Conservation (phyloP, 495 filamentous ascomycete species). For the Neurospora terricola region DNA sequence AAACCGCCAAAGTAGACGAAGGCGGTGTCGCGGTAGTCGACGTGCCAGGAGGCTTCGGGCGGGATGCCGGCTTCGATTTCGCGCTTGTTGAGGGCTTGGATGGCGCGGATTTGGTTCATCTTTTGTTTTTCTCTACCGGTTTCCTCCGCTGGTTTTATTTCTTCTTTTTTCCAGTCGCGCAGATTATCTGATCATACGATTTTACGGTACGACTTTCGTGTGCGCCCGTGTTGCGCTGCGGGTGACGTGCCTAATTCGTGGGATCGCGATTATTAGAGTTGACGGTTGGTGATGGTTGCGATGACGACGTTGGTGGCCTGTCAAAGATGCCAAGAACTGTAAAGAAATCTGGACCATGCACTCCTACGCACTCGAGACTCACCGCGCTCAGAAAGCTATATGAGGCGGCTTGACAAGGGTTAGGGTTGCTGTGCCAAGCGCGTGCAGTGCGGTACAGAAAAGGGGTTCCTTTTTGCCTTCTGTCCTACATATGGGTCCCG, state of each 20-base stretch:
- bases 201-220: too few relatives aligned
- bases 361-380: background rate
- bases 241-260: background rate
- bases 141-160: background rate
- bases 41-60: conserved; percentile 89
- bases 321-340: background rate
- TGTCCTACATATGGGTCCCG: too few relatives aligned
- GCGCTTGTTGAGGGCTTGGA: conserved; percentile 87
- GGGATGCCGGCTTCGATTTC: conserved; percentile 81
- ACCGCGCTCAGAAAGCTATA: background rate
- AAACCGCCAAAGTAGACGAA: conserved; percentile 95
- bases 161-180: background rate
- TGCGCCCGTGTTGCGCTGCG: background rate
- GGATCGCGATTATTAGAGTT: background rate
- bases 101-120: conserved; percentile 90
- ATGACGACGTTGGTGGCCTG: background rate
- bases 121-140: background rate
- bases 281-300: background rate
- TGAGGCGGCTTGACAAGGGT: background rate
- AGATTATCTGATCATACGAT: background rate
- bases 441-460: background rate
- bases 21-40: conserved; percentile 93
- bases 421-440: background rate
- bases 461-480: too few relatives aligned
- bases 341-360: background rate